Base-by-base conservation (phyloP, 768 basidiomycete genomes). In the Pisolithus marmoratus region DNA sequence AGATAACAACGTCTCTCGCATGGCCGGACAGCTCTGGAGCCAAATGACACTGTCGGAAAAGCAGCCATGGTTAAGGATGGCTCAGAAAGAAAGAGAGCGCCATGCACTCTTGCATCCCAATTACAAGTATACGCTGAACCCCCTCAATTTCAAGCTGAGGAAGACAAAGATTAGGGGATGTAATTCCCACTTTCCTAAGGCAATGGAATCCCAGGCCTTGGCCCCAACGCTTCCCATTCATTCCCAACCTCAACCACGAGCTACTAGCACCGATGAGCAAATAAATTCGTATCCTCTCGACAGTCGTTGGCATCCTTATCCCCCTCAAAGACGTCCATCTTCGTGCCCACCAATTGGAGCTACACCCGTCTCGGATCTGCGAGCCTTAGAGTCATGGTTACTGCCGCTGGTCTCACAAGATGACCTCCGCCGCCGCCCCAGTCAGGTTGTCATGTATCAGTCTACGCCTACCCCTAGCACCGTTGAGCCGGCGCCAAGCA, bases 21-120 rank as follows among this genome's bases (percentile, higher is more conserved):
- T 84, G 50, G 84, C 81, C 0, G 87, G 85, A 0, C 72, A 72
- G 44, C 70, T 87, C 52, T 90, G 87, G 87, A 74, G 74, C 42
- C 71, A 74, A 48, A 79, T 87, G 75, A 72, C 64, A 22, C 55
- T 62, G 0, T 67, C 64, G 6, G 67, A 80, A 38, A 75, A 72
- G 48, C 65, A 58, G 19, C 82, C 80, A 0, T 83, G 81, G 81
- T 52, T 77, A 15, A 62, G 69, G 36, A 70, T 80, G 64, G 82
- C 81, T 2, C 70, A 72, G 2, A 55, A 61, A 52, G 81, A 82
- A 60, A 81, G 76, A 65, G 60, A 66, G 50, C 60, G 52, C 47
- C 79, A 80, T 62, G 64, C 67, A 3, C 50, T 54, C 29, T 49
- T 66, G 34, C 70, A 76, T 55, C 79, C 79, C 0, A 67, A 68